phyloP scores from a whole-genome alignment of 2,329 filamentous ascomycete species.

The Diaporthe sp. region DNA sequence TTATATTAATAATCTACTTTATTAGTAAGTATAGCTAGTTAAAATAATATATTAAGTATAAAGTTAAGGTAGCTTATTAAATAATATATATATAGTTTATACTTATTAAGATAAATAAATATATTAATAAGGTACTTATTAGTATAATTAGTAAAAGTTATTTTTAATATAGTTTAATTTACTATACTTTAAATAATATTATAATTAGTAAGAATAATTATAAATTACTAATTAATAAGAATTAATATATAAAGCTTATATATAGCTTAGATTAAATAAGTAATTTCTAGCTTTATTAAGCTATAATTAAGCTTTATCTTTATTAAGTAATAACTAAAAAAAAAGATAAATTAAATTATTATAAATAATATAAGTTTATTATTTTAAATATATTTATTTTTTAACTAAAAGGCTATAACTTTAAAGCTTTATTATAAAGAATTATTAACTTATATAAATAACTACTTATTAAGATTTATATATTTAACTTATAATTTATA shows the following conservation, averaged over 20 bases:
- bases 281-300: neutral
- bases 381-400: too few species aligned
- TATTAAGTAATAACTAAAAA: constrained; percentile 1
- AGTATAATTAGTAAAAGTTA: neutral
- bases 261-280: neutral
- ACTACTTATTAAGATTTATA: neutral
- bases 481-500: neutral
- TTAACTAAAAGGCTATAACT: constrained; percentile 9
- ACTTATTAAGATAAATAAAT: neutral
- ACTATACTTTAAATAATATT: too few species aligned
- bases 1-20: too few species aligned
- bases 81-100: too few species aligned
- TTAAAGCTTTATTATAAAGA: neutral
- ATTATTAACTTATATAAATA: neutral
- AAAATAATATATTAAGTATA: too few species aligned
- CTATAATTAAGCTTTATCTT: constrained; percentile 13
- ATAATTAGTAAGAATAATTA: neutral
- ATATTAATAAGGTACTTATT: neutral
- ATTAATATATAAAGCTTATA: neutral
- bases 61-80: too few species aligned
- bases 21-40: too few species aligned
- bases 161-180: constrained; percentile 16
- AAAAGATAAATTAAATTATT: neutral
- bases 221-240: too few species aligned
- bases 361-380: neutral